Conservation (phyloP, 768 basidiomycete species). For the Mycena albidolilacea region DNA sequence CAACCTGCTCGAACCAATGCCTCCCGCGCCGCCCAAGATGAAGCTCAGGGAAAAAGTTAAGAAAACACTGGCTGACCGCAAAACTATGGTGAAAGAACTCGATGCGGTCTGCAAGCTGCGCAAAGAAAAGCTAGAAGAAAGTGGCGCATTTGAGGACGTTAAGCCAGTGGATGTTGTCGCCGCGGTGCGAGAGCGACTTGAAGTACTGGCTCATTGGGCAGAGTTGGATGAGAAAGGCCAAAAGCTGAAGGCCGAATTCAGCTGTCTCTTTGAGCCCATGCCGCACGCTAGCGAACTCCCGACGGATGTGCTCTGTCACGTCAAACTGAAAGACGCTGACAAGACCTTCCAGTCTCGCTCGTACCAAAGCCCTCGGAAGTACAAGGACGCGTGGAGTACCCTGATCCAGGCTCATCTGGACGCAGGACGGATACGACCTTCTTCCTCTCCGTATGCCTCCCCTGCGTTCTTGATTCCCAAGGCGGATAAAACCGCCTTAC, state of each 20-base stretch:
- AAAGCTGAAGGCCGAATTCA: background rate
- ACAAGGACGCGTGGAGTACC: constrained; percentile 45
- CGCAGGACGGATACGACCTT: constrained; percentile 48
- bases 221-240: background rate
- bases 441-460: constrained; percentile 46
- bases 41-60: background rate
- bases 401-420: constrained; percentile 50
- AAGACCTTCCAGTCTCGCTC: background rate
- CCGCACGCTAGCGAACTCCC: constrained; percentile 41
- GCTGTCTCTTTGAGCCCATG: constrained; percentile 17
- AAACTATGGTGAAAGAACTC: background rate
- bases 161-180: constrained; percentile 28
- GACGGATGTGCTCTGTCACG: constrained; percentile 29
- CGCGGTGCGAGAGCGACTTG: constrained; percentile 37
- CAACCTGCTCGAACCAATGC: constrained; percentile 19
- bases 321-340: constrained; percentile 41
- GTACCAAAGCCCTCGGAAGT: constrained; percentile 47
- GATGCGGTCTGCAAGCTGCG: background rate
- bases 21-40: background rate
- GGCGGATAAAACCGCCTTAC: constrained; percentile 28
- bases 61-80: background rate
- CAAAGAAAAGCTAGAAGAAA: background rate
- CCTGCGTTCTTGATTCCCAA: constrained; percentile 50
- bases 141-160: constrained; percentile 22
- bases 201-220: constrained; percentile 6